Conservation (phyloP, 352 stramenopile species). For the Phytophthora lateralis region DNA sequence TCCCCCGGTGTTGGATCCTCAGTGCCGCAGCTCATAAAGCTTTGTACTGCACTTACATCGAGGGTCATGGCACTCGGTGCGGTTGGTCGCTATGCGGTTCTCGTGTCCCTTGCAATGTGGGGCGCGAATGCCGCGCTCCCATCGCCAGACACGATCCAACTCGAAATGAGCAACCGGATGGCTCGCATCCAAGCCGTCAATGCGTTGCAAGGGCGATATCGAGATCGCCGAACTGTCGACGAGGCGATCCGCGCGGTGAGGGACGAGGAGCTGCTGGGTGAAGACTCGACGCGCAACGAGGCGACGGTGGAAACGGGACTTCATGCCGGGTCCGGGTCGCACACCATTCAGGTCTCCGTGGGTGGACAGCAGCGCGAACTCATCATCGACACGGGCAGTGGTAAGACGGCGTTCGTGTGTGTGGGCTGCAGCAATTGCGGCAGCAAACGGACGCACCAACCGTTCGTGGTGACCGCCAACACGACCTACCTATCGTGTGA, state of each 20-base stretch:
- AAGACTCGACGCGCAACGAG: background rate
- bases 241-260: no score
- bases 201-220: constrained; percentile 26
- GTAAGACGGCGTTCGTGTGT: constrained; percentile 96
- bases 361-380: constrained; percentile 77
- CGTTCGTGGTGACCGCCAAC: constrained; percentile 58
- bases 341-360: constrained; percentile 74
- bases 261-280: constrained; percentile 1
- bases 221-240: constrained; percentile 13
- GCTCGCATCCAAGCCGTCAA: constrained; percentile 20
- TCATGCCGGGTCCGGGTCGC: constrained; percentile 58
- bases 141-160: constrained; percentile 37
- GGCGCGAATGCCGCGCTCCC: constrained; percentile 5
- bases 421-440: constrained; percentile 90
- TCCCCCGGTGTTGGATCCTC: constrained; percentile 17
- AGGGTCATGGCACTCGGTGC: constrained; percentile 10
- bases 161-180: constrained; percentile 46
- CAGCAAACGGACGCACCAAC: constrained; percentile 78
- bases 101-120: constrained; percentile 18
- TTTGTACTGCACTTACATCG: background rate
- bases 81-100: constrained; percentile 17
- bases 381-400: constrained; percentile 96
- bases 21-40: constrained; percentile 2
- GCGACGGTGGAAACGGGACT: constrained; percentile 47
- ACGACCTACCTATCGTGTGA: constrained; percentile 62